Evolutionary conservation across 805 yeast genomes (phyloP), one percentile per base, ranked within the genome.

Genomic region (Starmerella bombicola): DNA sequence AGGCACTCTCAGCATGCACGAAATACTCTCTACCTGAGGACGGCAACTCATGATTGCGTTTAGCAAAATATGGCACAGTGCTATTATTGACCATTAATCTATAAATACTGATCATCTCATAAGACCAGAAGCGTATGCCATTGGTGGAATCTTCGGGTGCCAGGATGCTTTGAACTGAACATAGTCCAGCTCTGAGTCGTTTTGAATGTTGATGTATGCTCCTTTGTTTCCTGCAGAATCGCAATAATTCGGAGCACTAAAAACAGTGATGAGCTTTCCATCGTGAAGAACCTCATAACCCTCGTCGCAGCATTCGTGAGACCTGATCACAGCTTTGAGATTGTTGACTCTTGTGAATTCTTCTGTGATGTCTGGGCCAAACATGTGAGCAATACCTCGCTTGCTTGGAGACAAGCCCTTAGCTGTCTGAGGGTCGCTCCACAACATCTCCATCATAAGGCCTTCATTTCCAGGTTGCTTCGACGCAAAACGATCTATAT

Each of bases 221-320:
- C 96, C 99, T 49, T 74, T 61, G 61, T 91, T 91, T 12, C 93
- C 94, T 41, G 83, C 85, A 13, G 78, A 66, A 58, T 91, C 99
- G 65, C 97, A 88, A 61, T 88, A 88, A 60, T 91, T 88, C 26
- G 99, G 99, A 0, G 99, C 99, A 60, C 93, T 78, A 61, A 91
- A 91, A n/a, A 91, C 94, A 0, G 99, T 91, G 39, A 85, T 74
- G 38, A 91, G 71, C 49, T 76, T 70, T 10, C 93, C 93, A 43
- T 80, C 70, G 55, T 91, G 99, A 57, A 88, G 96, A 34, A 69
- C 68, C 49, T 83, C 84, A 44, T 79, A 84, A 35, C 99, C 99
- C 5, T 71, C 78, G 80, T 80, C 79, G 57, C 97, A 71, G 6
- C 88, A 95, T 62, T 91, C 98, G 57, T 91, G 99, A 3, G 96